A percentile compares a stretch with the other conserved stretches of the same genome.
phyloP scores from a whole-genome alignment of 2,329 filamentous ascomycete species.

The Neofusicoccum kwambonambiense region DNA sequence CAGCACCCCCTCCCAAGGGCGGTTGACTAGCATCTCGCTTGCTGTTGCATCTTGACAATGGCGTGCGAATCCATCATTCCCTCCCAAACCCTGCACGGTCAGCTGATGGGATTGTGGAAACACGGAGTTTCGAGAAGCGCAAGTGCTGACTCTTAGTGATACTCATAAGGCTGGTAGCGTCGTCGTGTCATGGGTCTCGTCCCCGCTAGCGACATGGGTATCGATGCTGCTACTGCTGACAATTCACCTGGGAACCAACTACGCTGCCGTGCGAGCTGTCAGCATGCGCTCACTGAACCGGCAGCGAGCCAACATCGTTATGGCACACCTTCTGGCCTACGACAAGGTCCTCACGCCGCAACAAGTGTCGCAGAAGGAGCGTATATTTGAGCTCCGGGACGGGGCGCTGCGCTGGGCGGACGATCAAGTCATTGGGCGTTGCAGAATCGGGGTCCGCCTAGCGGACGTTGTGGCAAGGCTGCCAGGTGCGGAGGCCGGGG shows the following conservation, averaged over 20 bases:
- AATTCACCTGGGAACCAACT: slow-evolving; percentile 81
- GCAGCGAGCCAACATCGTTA: slow-evolving; percentile 78
- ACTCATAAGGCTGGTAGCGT: slow-evolving; percentile 64
- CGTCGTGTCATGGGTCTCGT: slow-evolving; percentile 73
- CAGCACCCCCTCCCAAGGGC: not conserved
- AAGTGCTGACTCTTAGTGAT: slow-evolving; percentile 13
- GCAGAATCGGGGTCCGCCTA: slow-evolving; percentile 54
- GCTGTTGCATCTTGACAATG: not conserved
- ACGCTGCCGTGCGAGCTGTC: slow-evolving; percentile 79
- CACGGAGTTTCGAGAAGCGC: slow-evolving; percentile 6
- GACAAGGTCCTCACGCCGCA: slow-evolving; percentile 59
- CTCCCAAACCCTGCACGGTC: not conserved
- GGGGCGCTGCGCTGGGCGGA: slow-evolving; percentile 60
- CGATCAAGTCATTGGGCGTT: slow-evolving; percentile 51
- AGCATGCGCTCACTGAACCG: slow-evolving; percentile 81
- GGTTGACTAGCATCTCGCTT: not conserved
- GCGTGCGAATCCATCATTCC: not conserved
- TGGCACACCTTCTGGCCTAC: slow-evolving; percentile 54
- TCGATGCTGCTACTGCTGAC: slow-evolving; percentile 70
- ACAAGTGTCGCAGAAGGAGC: slow-evolving; percentile 60
- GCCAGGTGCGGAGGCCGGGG: slow-evolving; percentile 7
- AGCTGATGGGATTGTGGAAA: slow-evolving; percentile 12
- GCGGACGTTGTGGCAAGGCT: slow-evolving; percentile 30
- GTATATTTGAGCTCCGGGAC: slow-evolving; percentile 59
- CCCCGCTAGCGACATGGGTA: slow-evolving; percentile 69